Conservation (phyloP, 768 basidiomycete genomes). For the Naganishia kalamii region DNA sequence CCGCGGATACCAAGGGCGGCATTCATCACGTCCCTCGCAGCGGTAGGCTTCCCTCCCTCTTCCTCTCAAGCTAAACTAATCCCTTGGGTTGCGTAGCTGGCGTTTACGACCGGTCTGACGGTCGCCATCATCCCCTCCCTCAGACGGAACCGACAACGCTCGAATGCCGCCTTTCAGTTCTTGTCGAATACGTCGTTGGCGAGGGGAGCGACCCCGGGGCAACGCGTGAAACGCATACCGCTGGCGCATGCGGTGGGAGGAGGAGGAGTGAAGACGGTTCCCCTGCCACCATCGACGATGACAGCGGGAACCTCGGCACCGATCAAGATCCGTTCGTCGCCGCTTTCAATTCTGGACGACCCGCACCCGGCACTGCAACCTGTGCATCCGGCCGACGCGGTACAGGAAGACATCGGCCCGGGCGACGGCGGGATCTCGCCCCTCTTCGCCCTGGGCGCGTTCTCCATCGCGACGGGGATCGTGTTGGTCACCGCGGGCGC, state of each 20-base stretch:
- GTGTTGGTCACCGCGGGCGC: background rate
- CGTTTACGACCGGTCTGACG: slow-evolving; percentile 8
- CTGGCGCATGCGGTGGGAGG: background rate
- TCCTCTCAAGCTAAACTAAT: background rate
- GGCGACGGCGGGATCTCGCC: slow-evolving; percentile 2
- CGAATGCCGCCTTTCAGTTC: background rate
- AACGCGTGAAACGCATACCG: background rate
- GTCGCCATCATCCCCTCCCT: slow-evolving; percentile 6
- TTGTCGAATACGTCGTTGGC: background rate
- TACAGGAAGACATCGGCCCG: background rate
- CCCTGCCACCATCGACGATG: background rate
- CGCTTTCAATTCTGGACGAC: slow-evolving; percentile 3
- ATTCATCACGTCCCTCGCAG: background rate
- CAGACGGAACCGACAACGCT: background rate
- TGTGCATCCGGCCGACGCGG: background rate
- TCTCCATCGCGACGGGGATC: slow-evolving; percentile 1
- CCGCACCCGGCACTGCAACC: background rate
- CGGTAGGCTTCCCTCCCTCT: background rate
- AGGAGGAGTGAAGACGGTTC: background rate
- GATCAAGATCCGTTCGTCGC: background rate
- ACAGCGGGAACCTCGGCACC: background rate
- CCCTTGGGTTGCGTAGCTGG: background rate
- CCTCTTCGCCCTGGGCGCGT: slow-evolving; percentile 11
- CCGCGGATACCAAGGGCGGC: slow-evolving; percentile 1
- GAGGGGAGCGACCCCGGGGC: background rate